A percentile compares a stretch with the other conserved stretches of the same genome.
phyloP scores from a whole-genome alignment of 2,329 filamentous ascomycete species.

The Calonectria fujianensis region DNA sequence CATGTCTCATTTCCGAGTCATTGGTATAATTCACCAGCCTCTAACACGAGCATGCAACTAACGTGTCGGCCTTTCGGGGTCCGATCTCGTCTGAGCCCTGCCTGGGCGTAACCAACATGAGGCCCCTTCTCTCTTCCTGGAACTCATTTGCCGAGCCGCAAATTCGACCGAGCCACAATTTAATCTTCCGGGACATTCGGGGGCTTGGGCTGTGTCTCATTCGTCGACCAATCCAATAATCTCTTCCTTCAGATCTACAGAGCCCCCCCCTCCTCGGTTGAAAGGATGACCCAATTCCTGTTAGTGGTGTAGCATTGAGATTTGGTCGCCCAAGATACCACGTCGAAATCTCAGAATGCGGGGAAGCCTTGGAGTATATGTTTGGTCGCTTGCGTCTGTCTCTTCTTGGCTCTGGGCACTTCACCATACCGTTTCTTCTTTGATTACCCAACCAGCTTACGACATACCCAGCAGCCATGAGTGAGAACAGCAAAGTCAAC shows the following conservation, averaged over 20 bases:
- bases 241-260: conserved; percentile 13
- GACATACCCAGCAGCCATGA: conserved; percentile 26
- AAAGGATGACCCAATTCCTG: conserved; percentile 23
- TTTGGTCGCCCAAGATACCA: conserved; percentile 12
- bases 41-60: not conserved
- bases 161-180: conserved; percentile 6
- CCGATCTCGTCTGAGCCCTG: not conserved
- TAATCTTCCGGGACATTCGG: conserved; percentile 13
- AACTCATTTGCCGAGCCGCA: conserved; percentile 24
- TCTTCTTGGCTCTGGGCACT: not conserved
- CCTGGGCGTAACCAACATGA: not conserved
- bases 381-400: conserved; percentile 27
- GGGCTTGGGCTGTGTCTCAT: not conserved
- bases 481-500: conserved; percentile 33
- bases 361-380: conserved; percentile 35
- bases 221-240: conserved; percentile 5
- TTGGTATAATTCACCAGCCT: not conserved
- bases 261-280: conserved; percentile 24
- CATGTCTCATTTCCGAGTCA: conserved; percentile 26
- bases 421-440: not conserved
- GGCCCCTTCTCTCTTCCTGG: not conserved
- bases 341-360: conserved; percentile 13
- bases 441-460: not conserved
- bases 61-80: not conserved
- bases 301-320: conserved; percentile 14